Evolutionary conservation across 1,284 basidiomycete species (phyloP).

Genomic region (Puccinia triticina): DNA sequence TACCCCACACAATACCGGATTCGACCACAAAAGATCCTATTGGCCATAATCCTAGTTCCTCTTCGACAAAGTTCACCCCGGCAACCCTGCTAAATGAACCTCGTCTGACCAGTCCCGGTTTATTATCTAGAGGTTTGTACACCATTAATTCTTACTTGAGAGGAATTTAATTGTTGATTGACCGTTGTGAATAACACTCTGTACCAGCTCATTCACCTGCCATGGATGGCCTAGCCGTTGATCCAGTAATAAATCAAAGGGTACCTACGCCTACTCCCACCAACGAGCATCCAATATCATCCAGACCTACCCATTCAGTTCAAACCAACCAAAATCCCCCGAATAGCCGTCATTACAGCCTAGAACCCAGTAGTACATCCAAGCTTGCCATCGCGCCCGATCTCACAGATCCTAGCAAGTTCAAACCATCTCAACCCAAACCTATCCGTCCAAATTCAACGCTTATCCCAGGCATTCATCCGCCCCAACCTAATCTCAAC

Average conservation of each 20-base stretch:
- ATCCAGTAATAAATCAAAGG: not conserved
- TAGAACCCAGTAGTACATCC: conserved; percentile 2
- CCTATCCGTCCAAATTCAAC: conserved; percentile 20
- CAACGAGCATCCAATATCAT: not conserved
- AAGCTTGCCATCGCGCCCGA: conserved; percentile 23
- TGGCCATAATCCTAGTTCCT: not conserved
- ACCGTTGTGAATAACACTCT: not conserved
- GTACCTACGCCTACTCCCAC: not conserved
- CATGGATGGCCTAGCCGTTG: not conserved
- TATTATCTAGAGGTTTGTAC: conserved; percentile 17
- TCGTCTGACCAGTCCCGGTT: conserved; percentile 12
- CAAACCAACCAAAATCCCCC: conserved; percentile 8
- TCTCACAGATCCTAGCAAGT: conserved; percentile 11
- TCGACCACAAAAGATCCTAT: not conserved
- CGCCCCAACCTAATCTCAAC: conserved; percentile 31
- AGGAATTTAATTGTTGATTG: not conserved
- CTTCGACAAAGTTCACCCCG: not conserved
- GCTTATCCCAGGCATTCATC: not conserved
- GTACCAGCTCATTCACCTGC: conserved; percentile 15
- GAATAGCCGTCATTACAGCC: not conserved
- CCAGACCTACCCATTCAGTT: not conserved
- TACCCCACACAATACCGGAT: not conserved
- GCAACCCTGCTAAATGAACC: conserved; percentile 5
- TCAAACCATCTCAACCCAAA: conserved; percentile 27
- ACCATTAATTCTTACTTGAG: not conserved